Evolutionary conservation across 1,139 yeast species (phyloP).

Genomic region (Entelexis sorbosivorans): DNA sequence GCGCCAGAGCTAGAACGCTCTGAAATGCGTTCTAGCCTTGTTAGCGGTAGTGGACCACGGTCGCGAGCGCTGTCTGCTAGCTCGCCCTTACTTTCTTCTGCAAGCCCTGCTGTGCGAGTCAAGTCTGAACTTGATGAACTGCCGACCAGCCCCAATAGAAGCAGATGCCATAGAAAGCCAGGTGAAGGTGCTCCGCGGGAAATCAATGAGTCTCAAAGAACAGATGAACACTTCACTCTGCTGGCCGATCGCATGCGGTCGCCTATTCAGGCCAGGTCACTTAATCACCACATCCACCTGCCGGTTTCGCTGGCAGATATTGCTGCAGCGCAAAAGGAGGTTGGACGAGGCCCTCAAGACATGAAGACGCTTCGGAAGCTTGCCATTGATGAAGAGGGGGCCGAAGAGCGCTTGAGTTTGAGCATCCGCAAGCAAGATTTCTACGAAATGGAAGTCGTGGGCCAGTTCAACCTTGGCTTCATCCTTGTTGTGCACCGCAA

Average conservation of each 20-base stretch:
- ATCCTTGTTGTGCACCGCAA: slow-evolving; percentile 49
- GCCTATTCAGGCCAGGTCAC: slow-evolving; percentile 5
- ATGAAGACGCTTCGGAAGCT: slow-evolving; percentile 13
- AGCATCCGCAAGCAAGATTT: slow-evolving; percentile 33
- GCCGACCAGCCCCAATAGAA: no score
- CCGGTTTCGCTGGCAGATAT: slow-evolving; percentile 17
- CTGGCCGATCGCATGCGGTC: not conserved
- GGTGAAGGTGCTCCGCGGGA: no score
- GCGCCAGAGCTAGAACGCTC: not conserved
- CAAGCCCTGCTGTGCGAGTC: not conserved
- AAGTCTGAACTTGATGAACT: not conserved
- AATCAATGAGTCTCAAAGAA: not conserved
- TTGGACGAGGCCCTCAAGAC: not conserved
- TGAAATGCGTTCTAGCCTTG: not conserved
- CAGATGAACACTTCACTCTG: not conserved
- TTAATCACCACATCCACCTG: slow-evolving; percentile 21
- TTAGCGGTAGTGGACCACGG: not conserved
- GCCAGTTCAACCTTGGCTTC: slow-evolving; percentile 85
- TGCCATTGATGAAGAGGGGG: slow-evolving; percentile 35
- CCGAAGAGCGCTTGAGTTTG: slow-evolving; percentile 38
- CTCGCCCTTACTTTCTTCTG: not conserved
- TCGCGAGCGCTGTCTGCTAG: not conserved
- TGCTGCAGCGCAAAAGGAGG: not conserved
- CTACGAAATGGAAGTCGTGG: slow-evolving; percentile 59
- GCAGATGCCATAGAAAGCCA: no score